A percentile compares a stretch with the other conserved stretches of the same genome.
Conservation (phyloP, 768 basidiomycete genomes). For the Psilocybe azurescens region DNA sequence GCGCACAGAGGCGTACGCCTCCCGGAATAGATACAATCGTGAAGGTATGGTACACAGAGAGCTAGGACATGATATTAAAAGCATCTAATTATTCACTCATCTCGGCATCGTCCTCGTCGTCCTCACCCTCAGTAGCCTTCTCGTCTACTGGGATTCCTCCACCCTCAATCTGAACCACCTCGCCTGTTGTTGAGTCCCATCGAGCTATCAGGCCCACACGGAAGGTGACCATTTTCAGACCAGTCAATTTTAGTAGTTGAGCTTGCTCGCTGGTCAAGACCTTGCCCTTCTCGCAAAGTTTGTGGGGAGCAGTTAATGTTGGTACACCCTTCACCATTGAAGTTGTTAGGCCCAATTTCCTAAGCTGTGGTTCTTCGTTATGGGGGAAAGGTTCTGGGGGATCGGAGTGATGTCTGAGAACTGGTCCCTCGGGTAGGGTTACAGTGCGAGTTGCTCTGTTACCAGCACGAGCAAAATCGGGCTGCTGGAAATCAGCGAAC, state of each 20-base stretch:
- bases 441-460: slow-evolving; percentile 80
- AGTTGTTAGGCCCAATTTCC: slow-evolving; percentile 89
- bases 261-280: slow-evolving; percentile 85
- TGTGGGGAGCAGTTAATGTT: slow-evolving; percentile 78
- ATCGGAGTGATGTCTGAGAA: slow-evolving; percentile 80
- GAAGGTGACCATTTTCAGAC: slow-evolving; percentile 88
- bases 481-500: slow-evolving; percentile 90
- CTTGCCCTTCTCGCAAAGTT: slow-evolving; percentile 85
- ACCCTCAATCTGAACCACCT: slow-evolving; percentile 64
- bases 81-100: slow-evolving; percentile 55
- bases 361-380: slow-evolving; percentile 95
- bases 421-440: slow-evolving; percentile 80
- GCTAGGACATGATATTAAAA: slow-evolving; percentile 18
- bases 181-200: slow-evolving; percentile 74
- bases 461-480: slow-evolving; percentile 91
- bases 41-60: slow-evolving; percentile 26
- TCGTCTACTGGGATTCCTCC: slow-evolving; percentile 43
- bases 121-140: slow-evolving; percentile 40
- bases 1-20: slow-evolving; percentile 1
- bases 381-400: slow-evolving; percentile 93
- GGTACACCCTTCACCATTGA: slow-evolving; percentile 88
- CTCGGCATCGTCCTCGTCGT: slow-evolving; percentile 38
- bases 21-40: slow-evolving; percentile 6
- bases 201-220: slow-evolving; percentile 70
- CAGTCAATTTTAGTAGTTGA: slow-evolving; percentile 90